Evolutionary conservation across 202 grass and related monocot genomes (phyloP).

Genomic region (Schoenoplectus tabernaemontani): DNA sequence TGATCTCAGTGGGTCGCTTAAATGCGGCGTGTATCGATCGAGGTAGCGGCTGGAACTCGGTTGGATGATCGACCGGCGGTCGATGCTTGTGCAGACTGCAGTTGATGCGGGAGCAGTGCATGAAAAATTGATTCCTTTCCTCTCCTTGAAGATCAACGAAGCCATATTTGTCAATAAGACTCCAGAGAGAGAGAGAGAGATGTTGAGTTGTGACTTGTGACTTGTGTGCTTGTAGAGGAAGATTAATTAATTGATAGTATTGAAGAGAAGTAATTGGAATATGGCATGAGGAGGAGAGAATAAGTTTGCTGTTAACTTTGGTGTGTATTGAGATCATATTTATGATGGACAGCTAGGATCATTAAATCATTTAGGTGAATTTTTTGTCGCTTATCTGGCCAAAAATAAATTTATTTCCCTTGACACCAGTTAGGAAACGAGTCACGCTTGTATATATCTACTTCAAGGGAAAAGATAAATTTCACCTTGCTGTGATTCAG

Average conservation of each 20-base stretch:
- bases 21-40: slow-evolving; percentile 28
- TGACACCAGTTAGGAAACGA: neutral
- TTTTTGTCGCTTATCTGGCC: neutral
- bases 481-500: neutral
- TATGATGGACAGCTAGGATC: slow-evolving; percentile 9
- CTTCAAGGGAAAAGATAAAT: neutral
- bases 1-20: slow-evolving; percentile 18
- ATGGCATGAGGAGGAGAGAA: slow-evolving; percentile 12
- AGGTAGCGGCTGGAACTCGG: slow-evolving; percentile 24
- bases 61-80: slow-evolving; percentile 30
- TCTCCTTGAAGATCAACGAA: slow-evolving; percentile 38
- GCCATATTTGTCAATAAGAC: slow-evolving; percentile 22
- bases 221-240: neutral
- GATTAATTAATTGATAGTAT: neutral
- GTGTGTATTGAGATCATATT: neutral
- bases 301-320: neutral
- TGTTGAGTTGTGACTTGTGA: neutral
- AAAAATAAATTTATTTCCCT: neutral
- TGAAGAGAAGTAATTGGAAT: slow-evolving; percentile 7
- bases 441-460: neutral
- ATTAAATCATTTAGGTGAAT: slow-evolving; percentile 1
- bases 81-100: slow-evolving; percentile 35
- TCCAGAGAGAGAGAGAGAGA: slow-evolving; percentile 8
- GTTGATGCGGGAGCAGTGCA: slow-evolving; percentile 32
- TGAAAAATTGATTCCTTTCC: slow-evolving; percentile 34